Evolutionary conservation across 208 protist genomes (phyloP).

Genomic region (Leptomonas seymouri): DNA sequence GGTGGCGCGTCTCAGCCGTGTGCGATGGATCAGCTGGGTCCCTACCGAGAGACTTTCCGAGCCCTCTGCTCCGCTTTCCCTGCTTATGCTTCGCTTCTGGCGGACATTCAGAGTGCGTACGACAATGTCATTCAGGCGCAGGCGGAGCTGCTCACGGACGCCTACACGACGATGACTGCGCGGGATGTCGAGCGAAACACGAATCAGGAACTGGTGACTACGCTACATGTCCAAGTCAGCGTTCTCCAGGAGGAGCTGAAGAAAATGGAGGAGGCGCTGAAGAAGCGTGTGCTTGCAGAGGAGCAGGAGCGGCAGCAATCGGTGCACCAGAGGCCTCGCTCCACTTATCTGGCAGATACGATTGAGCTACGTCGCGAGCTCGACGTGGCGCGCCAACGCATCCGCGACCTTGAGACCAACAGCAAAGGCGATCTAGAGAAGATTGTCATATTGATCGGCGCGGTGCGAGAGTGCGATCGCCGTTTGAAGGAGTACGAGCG

Average conservation of each 20-base stretch:
- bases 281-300: conserved; percentile 27
- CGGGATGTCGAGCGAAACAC: conserved; percentile 27
- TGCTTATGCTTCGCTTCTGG: conserved; percentile 62
- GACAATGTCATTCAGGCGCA: conserved; percentile 84
- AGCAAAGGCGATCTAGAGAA: conserved; percentile 77
- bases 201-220: conserved; percentile 25
- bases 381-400: conserved; percentile 34
- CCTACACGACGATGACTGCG: conserved; percentile 31
- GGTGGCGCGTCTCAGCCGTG: conserved; percentile 24
- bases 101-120: conserved; percentile 78
- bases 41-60: conserved; percentile 80
- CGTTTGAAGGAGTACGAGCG: conserved; percentile 68
- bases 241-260: conserved; percentile 43
- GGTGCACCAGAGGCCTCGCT: conserved; percentile 7
- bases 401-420: conserved; percentile 49
- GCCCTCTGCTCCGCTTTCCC: conserved; percentile 72
- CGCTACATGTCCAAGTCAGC: conserved; percentile 44
- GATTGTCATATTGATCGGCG: conserved; percentile 75
- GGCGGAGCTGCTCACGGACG: conserved; percentile 61
- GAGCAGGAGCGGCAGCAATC: conserved; percentile 17
- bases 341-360: conserved; percentile 10
- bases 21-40: conserved; percentile 52
- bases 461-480: conserved; percentile 77
- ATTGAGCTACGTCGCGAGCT: conserved; percentile 46
- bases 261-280: conserved; percentile 34